Percentiles rank a stretch among this genome's conserved stretches.
These are phyloP conservation scores for Neurospora sp. DNA, from an alignment of 2,329 filamentous ascomycete genomes.

Conservation along the genomic window DNA sequence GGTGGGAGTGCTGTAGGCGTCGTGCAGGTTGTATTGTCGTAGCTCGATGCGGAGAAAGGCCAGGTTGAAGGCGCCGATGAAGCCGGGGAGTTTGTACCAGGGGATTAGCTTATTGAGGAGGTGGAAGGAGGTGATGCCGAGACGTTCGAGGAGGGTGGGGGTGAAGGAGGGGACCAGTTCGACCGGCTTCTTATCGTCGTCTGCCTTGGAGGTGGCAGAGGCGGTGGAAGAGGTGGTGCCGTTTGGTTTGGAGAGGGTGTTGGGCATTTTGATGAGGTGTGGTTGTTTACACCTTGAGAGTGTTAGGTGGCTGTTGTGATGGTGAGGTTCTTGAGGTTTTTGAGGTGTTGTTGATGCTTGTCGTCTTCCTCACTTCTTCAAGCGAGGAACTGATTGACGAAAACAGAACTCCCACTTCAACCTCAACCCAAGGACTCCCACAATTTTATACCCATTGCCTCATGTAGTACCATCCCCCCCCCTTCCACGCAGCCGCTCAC, in stretches of 20 bases:
- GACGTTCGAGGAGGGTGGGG: conserved; percentile 19
- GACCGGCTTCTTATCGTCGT: background rate
- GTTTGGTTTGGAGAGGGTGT: background rate
- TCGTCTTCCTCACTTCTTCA: background rate
- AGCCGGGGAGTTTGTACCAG: conserved; percentile 33
- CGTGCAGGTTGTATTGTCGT: conserved; percentile 32
- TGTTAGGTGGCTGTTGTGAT: background rate
- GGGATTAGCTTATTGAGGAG: conserved; percentile 27
- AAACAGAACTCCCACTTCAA: background rate
- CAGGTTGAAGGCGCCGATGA: conserved; percentile 32
- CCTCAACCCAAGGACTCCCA: background rate
- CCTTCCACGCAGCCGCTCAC: background rate
- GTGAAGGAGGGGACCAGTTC: conserved; percentile 14
- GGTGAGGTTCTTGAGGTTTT: background rate
- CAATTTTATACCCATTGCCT: background rate
- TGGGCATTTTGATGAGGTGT: background rate
- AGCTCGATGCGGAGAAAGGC: conserved; percentile 31
- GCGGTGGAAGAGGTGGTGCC: background rate
- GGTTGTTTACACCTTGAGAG: background rate
- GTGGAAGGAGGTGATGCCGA: conserved; percentile 25
- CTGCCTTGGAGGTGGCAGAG: background rate
- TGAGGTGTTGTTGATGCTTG: background rate
- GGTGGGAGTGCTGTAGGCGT: conserved; percentile 28
- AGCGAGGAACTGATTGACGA: background rate
- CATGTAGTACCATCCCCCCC: background rate